Base-by-base conservation (phyloP, 345 rosid species). In the Geranium rotundifolium region DNA sequence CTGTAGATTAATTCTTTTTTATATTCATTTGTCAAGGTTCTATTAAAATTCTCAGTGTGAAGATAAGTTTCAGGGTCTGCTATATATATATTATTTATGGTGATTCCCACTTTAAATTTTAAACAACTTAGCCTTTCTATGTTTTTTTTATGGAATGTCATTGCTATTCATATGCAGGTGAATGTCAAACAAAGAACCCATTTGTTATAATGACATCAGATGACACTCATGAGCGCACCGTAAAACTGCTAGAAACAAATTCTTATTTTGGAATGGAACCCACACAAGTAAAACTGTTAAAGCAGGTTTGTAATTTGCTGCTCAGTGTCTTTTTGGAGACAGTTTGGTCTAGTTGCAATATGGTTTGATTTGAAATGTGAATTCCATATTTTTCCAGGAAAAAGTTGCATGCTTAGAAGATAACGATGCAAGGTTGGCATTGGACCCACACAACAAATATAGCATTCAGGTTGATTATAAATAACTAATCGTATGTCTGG, bases 361-460 rank as follows among this genome's bases (percentile, higher is more conserved):
- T 63, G 7, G 59, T 17, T 56, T 29, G 23, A 56, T 50, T 34
- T 61, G 17, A 59, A 58, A 17, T 39, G 65, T 15, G 19, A 31
- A 7, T 64, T 62, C 69, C 2, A n/a, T 29, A 8, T 58, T 50
- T 65, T 64, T 69, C 4, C 80, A 92, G 98, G 97, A 92, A 79
- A 92, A 92, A 83, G 98, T 92, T 81, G 97, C 97, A 63, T 92
- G 98, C 71, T 81, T 92, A 73, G 93, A 82, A 65, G 97, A 89
- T 74, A 92, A 89, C 63, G 95, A 92, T 72, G 98, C 95, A 29
- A 79, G 86, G 67, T 87, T 89, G 68, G 97, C 97, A 59, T 50
- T 87, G 73, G 96, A 93, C 69, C 81, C 96, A 15, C 69, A 77
- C 20, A 83, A 90, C 84, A 90, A 82, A 69, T 90, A 81, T 79